A percentile compares a stretch with the other conserved stretches of the same genome.
phyloP scores from a whole-genome alignment of 2,329 filamentous ascomycete species.

The Lanzia echinophila region DNA sequence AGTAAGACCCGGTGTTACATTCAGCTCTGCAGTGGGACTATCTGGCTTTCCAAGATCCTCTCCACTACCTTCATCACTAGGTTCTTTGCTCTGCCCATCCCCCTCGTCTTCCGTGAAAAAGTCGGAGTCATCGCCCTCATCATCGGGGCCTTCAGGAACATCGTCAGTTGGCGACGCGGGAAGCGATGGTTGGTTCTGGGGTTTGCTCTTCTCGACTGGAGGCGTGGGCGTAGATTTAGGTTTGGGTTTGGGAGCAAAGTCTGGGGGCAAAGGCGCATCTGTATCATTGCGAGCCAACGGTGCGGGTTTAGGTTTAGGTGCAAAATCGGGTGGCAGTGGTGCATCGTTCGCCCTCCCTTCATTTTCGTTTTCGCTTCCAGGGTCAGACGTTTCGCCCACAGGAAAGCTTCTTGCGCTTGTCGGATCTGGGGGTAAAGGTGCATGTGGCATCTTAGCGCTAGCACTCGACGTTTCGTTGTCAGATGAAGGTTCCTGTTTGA shows the following conservation, averaged over 20 bases:
- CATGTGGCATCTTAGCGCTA: constrained; percentile 25
- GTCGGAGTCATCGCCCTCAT: constrained; percentile 27
- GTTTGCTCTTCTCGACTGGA: constrained; percentile 1
- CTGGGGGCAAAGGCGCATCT: constrained; percentile 38
- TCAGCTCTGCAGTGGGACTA: constrained; percentile 43
- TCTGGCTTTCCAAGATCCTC: constrained; percentile 60
- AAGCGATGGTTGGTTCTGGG: constrained; percentile 17
- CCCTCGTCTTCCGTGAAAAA: constrained; percentile 30
- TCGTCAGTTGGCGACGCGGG: constrained; percentile 21
- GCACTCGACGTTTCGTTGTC: constrained; percentile 14
- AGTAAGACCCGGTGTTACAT: constrained; percentile 45
- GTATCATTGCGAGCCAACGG: constrained; percentile 21
- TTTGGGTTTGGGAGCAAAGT: constrained; percentile 25
- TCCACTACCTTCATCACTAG: constrained; percentile 52
- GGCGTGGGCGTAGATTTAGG: constrained; percentile 11
- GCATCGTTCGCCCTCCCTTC: constrained; percentile 26
- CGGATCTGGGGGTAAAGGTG: constrained; percentile 40
- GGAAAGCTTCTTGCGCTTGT: constrained; percentile 31
- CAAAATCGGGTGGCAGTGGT: constrained; percentile 37
- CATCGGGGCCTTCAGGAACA: constrained; percentile 28
- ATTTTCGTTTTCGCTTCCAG: constrained; percentile 32
- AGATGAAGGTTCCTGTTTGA: constrained; percentile 23
- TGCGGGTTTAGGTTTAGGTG: constrained; percentile 16
- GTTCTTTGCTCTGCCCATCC: constrained; percentile 38
- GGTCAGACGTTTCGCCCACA: constrained; percentile 35